Evolutionary conservation across 2,329 filamentous ascomycete species (phyloP), one percentile per base, ranked within the genome.

Genomic region (Microcyclosporella mali): DNA sequence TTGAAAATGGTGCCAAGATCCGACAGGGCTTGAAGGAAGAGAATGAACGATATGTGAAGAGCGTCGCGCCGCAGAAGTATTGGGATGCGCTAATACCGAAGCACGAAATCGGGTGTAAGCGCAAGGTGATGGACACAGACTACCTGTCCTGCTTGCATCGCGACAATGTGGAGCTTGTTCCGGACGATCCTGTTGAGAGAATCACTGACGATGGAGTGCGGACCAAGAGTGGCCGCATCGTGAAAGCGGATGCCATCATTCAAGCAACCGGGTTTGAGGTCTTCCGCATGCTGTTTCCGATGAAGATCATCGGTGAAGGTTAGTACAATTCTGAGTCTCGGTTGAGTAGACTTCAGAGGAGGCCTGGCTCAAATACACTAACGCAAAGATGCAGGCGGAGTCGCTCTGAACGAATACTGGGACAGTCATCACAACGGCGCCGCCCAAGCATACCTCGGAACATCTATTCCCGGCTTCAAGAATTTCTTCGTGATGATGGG

Each of bases 181-280:
- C 33, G 17, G 50, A 67, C 16, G 69, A 71, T 45, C 65, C 65
- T 0, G 65, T 71, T 1, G 56, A 65, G 28, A 55, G 55, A 33
- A 67, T 72, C 25, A 65, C 59, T 0, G 58, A 61, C 10, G 43
- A 45, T 10, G 69, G 68, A 0, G 65, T 72, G 4, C 49, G 56
- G 15, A 70, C 69, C 8, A 56, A 53, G 29, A 62, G 58, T 18
- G 70, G 69, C 1, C 52, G 60, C 2, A 50, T 65, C 14, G 50
- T 70, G 17, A 41, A 58, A n/a, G 69, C 69, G 0, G 70, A 72
- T 55, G 69, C 60, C 3, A 70, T 76, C 41, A 56, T 76, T 7
- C 62, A 74, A 2, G 73, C 72, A 0, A 73, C 67, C 21, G 72
- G 73, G 0, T 76, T 74, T 35, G 63, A 70, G 33, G 73, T 72